Conservation (phyloP, 768 basidiomycete genomes). For the Mycena olivaceomarginata region DNA sequence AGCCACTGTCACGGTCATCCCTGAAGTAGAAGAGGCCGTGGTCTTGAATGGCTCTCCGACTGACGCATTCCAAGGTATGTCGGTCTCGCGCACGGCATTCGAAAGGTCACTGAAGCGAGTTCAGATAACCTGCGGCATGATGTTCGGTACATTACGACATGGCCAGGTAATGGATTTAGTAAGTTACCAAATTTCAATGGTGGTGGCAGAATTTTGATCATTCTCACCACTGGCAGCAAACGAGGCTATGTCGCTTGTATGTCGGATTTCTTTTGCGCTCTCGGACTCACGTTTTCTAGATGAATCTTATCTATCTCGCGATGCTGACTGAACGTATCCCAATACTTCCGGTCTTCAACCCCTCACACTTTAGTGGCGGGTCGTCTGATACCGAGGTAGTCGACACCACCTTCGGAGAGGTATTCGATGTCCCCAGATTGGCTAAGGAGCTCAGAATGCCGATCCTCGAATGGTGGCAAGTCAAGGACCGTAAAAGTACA, state of each 20-base stretch:
- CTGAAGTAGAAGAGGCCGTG: constrained; percentile 2
- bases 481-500: constrained; percentile 52
- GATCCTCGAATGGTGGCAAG: constrained; percentile 60
- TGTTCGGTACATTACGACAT: constrained; percentile 35
- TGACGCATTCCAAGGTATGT: constrained; percentile 23
- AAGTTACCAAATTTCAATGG: constrained; percentile 15
- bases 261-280: constrained; percentile 10
- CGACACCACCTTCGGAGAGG: constrained; percentile 49
- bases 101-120: neutral
- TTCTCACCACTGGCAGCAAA: constrained; percentile 32
- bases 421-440: constrained; percentile 59
- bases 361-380: constrained; percentile 33
- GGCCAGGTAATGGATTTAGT: constrained; percentile 36
- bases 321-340: constrained; percentile 57
- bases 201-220: constrained; percentile 19
- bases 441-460: constrained; percentile 50
- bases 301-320: constrained; percentile 60
- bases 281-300: constrained; percentile 39
- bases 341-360: constrained; percentile 57
- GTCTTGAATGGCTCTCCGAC: constrained; percentile 34
- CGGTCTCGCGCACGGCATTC: neutral
- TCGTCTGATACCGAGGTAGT: constrained; percentile 10
- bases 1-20: constrained; percentile 23
- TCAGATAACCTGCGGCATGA: constrained; percentile 38
- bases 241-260: constrained; percentile 30